Base-by-base conservation (phyloP, 768 basidiomycete genomes). In the Mycena filopes region DNA sequence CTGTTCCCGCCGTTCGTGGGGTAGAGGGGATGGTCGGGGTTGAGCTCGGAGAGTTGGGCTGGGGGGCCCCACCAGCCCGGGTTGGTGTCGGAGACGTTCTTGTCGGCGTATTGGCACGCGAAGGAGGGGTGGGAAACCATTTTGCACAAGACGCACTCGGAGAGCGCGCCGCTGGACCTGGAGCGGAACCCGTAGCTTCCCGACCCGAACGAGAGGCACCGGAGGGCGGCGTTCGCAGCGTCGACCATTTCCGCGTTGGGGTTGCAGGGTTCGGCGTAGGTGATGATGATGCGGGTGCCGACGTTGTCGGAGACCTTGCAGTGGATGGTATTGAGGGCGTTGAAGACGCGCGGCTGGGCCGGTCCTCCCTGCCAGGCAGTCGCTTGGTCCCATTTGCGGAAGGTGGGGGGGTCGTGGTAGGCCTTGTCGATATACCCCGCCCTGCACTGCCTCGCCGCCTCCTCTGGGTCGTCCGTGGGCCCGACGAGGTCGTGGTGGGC, bases 1-100 rank as follows among this genome's bases (percentile, higher is more conserved):
- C 10, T 25, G 1, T 31, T 31, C n/a, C 21, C 29, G 31, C 21
- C 3, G 16, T 15, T 4, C 1, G 23, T 18, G 23, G 10, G 9
- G 56, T 25, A 45, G 2, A 63, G 51, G 11, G 45, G 60, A 43
- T 63, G 31, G 33, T 63, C 45, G 25, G n/a, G 13, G 45, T 51
- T 46, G 23, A 63, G 53, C 3, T 55, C 60, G 0, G 29, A 25
- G 36, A 63, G 51, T 25, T 55, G 60, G n/a, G 31, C 53, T 3
- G 51, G 51, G 3, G 60, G 60, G 13, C 60, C 60, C 60, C 60
- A 63, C 53, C 51, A 63, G 13, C 41, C 45, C 12, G 51, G 43
- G 4, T 40, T n/a, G 18, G 53, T n/a, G n/a, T n/a, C n/a, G n/a
- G n/a, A n/a, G n/a, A n/a, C n/a, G n/a, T n/a, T n/a, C n/a, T n/a